These are phyloP conservation scores for Cladobotryum protrusum DNA, from an alignment of 2,329 filamentous ascomycete genomes.

Conservation along the genomic window DNA sequence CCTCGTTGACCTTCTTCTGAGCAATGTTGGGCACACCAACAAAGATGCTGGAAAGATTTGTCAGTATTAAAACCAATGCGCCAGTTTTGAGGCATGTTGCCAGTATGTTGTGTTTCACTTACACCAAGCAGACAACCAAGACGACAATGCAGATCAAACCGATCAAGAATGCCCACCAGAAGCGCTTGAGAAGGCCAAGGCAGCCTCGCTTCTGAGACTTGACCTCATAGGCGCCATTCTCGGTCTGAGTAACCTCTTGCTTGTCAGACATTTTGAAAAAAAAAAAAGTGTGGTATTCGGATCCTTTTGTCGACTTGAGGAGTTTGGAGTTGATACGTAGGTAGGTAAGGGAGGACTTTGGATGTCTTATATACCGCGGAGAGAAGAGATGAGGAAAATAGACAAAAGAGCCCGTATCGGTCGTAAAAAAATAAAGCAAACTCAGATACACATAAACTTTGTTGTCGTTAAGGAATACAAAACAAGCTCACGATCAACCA, in stretches of 20 bases:
- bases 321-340: neutral
- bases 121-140: slow-evolving; percentile 54
- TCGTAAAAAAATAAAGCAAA: neutral
- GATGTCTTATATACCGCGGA: neutral
- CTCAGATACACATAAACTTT: too few relatives aligned
- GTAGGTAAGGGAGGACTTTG: neutral
- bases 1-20: slow-evolving; percentile 49
- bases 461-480: neutral
- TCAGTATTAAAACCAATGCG: neutral
- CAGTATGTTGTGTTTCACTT: slow-evolving; percentile 29
- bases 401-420: slow-evolving; percentile 1
- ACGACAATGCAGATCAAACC: slow-evolving; percentile 43
- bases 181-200: slow-evolving; percentile 45
- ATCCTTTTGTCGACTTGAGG: neutral
- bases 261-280: slow-evolving; percentile 33
- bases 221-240: slow-evolving; percentile 19
- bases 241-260: slow-evolving; percentile 28
- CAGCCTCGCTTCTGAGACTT: slow-evolving; percentile 31
- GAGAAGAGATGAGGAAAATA: neutral
- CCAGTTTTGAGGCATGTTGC: neutral
- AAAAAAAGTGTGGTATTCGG: slow-evolving; percentile 2
- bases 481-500: slow-evolving; percentile 2
- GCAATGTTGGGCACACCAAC: slow-evolving; percentile 51
- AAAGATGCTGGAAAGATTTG: slow-evolving; percentile 39
- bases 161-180: slow-evolving; percentile 58